phyloP scores from a whole-genome alignment of 257 asterid genomes.

The Thymus quinquecostatus region DNA sequence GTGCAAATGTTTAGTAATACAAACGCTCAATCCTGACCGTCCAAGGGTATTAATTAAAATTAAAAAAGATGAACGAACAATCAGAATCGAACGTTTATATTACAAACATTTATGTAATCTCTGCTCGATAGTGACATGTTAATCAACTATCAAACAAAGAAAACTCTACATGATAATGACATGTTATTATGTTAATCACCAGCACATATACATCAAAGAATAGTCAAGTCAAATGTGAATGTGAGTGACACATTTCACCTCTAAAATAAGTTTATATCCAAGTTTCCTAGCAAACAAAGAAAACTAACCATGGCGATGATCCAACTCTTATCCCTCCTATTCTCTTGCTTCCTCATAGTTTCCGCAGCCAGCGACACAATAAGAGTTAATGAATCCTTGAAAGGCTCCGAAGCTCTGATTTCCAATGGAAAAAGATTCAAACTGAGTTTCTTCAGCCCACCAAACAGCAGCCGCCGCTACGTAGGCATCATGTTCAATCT shows the following conservation, averaged over 20 bases:
- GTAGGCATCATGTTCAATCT: slow-evolving; percentile 15
- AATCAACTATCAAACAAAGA: neutral
- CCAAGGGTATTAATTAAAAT: too few species aligned
- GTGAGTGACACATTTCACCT: neutral
- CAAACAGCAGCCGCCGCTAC: slow-evolving; percentile 1
- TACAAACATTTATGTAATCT: too few species aligned
- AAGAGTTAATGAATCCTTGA: neutral
- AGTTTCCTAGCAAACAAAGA: neutral
- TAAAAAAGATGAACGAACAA: too few species aligned
- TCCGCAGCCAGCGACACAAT: neutral
- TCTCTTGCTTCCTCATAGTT: neutral
- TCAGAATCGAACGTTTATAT: too few species aligned
- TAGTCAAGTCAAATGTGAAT: neutral
- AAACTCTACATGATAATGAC: neutral
- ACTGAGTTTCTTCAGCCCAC: slow-evolving; percentile 8
- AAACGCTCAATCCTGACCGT: too few species aligned
- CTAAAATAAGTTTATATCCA: neutral
- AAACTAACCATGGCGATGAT: neutral
- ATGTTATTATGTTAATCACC: too few species aligned
- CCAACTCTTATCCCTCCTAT: neutral
- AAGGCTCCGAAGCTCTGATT: neutral
- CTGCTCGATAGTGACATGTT: too few species aligned
- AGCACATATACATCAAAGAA: neutral
- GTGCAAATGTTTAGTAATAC: too few species aligned
- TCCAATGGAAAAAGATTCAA: slow-evolving; percentile 10